A percentile compares a stretch with the other conserved stretches of the same genome.
Conservation (phyloP, 169 alveolate species). For the Plasmodium malariae region DNA sequence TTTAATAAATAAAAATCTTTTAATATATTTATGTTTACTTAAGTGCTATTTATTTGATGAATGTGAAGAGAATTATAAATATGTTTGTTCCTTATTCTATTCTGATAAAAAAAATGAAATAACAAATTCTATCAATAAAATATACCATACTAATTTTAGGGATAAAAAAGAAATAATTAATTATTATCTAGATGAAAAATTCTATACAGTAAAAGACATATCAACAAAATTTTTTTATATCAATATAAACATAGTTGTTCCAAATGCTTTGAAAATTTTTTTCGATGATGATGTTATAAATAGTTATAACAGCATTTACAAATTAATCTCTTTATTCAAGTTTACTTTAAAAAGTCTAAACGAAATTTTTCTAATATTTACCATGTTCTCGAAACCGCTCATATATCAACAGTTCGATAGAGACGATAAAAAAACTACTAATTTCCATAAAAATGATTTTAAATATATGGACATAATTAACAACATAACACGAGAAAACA, state of each 20-base stretch:
- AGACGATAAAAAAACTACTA: not conserved
- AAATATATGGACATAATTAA: constrained; percentile 48
- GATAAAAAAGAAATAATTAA: not conserved
- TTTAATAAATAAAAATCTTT: constrained; percentile 22
- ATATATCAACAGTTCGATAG: not conserved
- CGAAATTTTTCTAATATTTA: constrained; percentile 4
- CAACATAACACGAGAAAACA: constrained; percentile 1
- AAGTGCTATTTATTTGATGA: constrained; percentile 29
- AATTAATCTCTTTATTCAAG: constrained; percentile 15
- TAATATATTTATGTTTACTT: constrained; percentile 21
- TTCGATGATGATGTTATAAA: constrained; percentile 24
- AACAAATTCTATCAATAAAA: not conserved
- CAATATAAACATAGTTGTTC: constrained; percentile 5
- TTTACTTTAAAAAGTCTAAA: constrained; percentile 13
- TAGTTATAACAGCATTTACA: constrained; percentile 15
- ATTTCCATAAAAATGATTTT: constrained; percentile 1
- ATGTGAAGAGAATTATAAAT: not conserved
- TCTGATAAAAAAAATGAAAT: not conserved
- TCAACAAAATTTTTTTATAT: constrained; percentile 20
- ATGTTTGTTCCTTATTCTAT: not conserved
- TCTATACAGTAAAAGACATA: not conserved
- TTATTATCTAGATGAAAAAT: not conserved
- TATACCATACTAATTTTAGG: not conserved
- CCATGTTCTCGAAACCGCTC: not conserved
- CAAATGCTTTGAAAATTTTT: constrained; percentile 1